Evolutionary conservation across 345 rosid species (phyloP), one percentile per base, ranked within the genome.

Genomic region (Trapa incisa): DNA sequence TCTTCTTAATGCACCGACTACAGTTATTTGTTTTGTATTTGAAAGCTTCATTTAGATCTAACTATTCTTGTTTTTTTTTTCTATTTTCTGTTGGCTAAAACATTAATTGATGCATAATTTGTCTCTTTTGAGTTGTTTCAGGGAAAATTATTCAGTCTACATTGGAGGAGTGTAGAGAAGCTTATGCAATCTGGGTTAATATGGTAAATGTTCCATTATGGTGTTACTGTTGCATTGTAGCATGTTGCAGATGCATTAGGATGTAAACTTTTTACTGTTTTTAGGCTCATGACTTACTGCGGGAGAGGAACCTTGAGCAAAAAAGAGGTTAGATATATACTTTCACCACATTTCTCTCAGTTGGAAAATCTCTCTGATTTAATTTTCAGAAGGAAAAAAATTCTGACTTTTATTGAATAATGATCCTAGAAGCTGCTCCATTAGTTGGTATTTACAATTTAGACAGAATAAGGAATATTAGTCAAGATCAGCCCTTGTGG

Each of bases 121-220:
- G 68, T 67, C 13, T 57, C 52, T 8, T 70, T 47, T 63, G 67
- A 13, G 37, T 72, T 70, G 37, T 65, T 41, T 41, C 83, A 91
- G 99, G 92, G 53, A 91, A 86, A 79, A 94, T 94, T 75, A 81
- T 94, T 83, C 91, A 88, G 81, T 87, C 96, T 73, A 87, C 97
- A 60, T 16, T 86, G 80, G 96, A 89, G 67, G 96, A 91, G 75
- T 91, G 97, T 71, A 82, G 81, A 67, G 97, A 91, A 79, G 87
- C 88, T 68, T 87, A 86, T 80, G 89, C 80, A 74, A 70, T 68
- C 64, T 89, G 92, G 96, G 75, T 87, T 74, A 73, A 73, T 60
- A 83, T 87, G 97, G 99, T 87, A 83, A 39, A 47, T 22, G 61
- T 45, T 22, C 57, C 1, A 2, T 72, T 61, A 61, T 37, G 47